Evolutionary conservation across 2,329 filamentous ascomycete species (phyloP), one percentile per base, ranked within the genome.

Genomic region (Paracoccidioides brasiliensis): DNA sequence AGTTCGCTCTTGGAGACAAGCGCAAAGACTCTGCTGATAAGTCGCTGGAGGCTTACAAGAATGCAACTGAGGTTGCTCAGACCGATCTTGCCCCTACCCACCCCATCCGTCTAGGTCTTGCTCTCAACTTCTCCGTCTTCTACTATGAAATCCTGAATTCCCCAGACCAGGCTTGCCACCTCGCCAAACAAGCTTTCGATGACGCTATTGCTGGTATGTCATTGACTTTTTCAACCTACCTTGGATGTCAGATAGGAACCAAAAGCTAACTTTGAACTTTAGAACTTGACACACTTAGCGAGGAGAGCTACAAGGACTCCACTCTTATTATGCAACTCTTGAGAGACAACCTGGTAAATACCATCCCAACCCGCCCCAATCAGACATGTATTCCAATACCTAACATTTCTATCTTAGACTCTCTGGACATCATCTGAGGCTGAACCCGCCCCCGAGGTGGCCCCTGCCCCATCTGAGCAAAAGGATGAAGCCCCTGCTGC

Each of bases 101-200:
- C 80, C 89, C 89, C 70, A 95, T 94, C 76, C 88, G 89, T 69
- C 86, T 95, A 62, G 89, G 89, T 72, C 83, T 95, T 63, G 89
- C 89, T 67, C 81, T 95, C 64, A 95, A 95, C 85, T 94, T 94
- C 81, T 95, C 90, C 63, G 90, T 96, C 70, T 97, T 96, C 82
- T 97, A 97, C 85, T 98, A 98, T 76, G 88, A 98, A 84, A 98
- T 97, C 73, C 81, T 97, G 69, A 98, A 97, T 81, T 90, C 91
- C 45, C 91, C 91, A 62, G 93, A 97, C 74, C 91, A 94, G 79
- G 91, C 90, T 71, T 96, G 91, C 85, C 90, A 95, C 75, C 84
- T 96, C 65, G 91, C 89, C 75, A 95, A 95, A 83, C 88, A 91
- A 74, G 88, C 88, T 57, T 95, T 95, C 70, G 89, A 95, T 70